Base-by-base conservation (phyloP, 495 filamentous ascomycete species). In the Trypethelium eluteriae region DNA sequence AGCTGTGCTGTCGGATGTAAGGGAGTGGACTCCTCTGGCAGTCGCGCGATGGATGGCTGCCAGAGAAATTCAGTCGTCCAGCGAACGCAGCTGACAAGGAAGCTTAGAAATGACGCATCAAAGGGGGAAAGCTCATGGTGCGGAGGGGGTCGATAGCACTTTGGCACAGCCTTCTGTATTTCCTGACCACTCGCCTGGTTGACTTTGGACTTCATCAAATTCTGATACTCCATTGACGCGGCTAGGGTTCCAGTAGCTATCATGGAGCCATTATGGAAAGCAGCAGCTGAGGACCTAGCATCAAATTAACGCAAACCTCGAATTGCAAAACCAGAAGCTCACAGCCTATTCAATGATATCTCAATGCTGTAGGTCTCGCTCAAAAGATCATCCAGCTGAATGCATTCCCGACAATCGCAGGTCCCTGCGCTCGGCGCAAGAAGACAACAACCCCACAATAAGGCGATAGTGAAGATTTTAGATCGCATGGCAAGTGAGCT, bases 211-310 rank as follows among this genome's bases (percentile, higher is more conserved):
- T 53, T 9, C 49, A 53, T 53, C n/a, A 53, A 18, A 53, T 53
- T 53, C 49, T 53, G 11, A n/a, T 53, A 53, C 18, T 53, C 49
- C 18, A 1, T 9, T 16, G 49, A 53, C n/a, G 12, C 49, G 18
- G 11, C 49, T n/a, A 53, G 5, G 18, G 49, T 53, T 9, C 16
- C n/a, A 18, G 18, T 53, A 5, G 49, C 11, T n/a, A 25, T 18
- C 49, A 53, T 53, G n/a, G 49, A 53, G 49, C 49, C 49, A 53
- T 53, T 53, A n/a, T 53, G 49, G n/a, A 53, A 53, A n/a, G 49
- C 49, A 53, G n/a, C 49, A 53, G 49, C 49, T 25, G 49, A 53
- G 49, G 49, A 53, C 18, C 49, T 53, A 25, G 18, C n/a, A 53
- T 18, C 11, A 53, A 53, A 18, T 53, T 18, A 53, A 2, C 49